A percentile compares a stretch with the other conserved stretches of the same genome.
phyloP scores from a whole-genome alignment of 345 rosid species.

The Populus tremula region DNA sequence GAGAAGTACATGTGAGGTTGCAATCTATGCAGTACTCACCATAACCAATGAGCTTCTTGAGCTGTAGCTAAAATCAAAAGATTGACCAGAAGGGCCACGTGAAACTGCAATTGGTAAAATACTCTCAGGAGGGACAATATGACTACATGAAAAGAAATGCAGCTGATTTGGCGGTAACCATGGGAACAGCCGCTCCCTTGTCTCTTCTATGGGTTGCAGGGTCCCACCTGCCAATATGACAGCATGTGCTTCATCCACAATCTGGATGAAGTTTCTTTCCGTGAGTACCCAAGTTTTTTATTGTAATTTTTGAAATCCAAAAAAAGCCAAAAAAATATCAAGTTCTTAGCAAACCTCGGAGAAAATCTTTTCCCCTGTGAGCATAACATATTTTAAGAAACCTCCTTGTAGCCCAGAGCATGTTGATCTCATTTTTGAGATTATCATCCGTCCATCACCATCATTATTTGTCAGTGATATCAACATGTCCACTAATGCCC shows the following conservation, averaged over 20 bases:
- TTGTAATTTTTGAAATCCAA: background rate
- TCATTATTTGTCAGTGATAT: constrained; percentile 68
- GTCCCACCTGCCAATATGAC: constrained; percentile 92
- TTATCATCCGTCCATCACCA: constrained; percentile 84
- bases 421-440: constrained; percentile 52
- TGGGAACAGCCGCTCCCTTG: constrained; percentile 89
- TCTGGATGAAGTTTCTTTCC: constrained; percentile 40
- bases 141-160: constrained; percentile 84
- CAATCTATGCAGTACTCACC: constrained; percentile 41
- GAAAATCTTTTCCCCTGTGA: constrained; percentile 79
- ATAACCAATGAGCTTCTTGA: constrained; percentile 61
- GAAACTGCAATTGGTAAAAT: constrained; percentile 79
- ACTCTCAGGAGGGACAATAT: constrained; percentile 80
- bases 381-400: constrained; percentile 81
- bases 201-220: constrained; percentile 92
- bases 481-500: constrained; percentile 61
- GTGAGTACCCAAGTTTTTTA: background rate
- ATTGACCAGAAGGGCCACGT: constrained; percentile 73
- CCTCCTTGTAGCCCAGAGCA: constrained; percentile 52
- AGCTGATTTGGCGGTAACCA: constrained; percentile 61
- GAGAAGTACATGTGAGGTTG: background rate
- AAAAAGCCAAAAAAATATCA: constrained; percentile 5
- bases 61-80: constrained; percentile 83
- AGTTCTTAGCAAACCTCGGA: constrained; percentile 59
- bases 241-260: constrained; percentile 78